A percentile compares a stretch with the other conserved stretches of the same genome.
These are phyloP conservation scores for Suillus variegatus DNA, from an alignment of 768 basidiomycete genomes.

Conservation along the genomic window DNA sequence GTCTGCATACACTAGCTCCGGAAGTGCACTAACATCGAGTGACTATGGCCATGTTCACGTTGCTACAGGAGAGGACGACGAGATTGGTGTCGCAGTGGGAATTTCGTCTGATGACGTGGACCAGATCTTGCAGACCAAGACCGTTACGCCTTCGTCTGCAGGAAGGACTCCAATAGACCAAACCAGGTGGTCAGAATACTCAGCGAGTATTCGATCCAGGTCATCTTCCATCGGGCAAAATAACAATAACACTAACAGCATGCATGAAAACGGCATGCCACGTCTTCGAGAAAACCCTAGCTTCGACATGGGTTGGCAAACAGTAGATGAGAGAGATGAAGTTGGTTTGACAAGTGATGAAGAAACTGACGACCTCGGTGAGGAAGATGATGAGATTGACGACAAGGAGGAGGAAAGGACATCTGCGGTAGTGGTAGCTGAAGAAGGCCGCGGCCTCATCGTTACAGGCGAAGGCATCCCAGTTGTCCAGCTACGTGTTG, in stretches of 20 bases:
- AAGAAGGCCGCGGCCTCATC: conserved; percentile 84
- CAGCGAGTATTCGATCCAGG: conserved; percentile 62
- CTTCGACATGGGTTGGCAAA: conserved; percentile 76
- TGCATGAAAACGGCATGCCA: conserved; percentile 43
- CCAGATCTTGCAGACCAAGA: conserved; percentile 59
- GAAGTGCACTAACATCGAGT: conserved; percentile 57
- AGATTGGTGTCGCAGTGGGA: conserved; percentile 51
- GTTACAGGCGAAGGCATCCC: conserved; percentile 68
- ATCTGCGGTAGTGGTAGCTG: conserved; percentile 74
- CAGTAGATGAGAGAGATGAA: conserved; percentile 73
- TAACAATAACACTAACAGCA: conserved; percentile 39
- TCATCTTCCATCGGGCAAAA: conserved; percentile 65
- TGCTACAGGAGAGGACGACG: conserved; percentile 59
- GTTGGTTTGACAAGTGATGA: conserved; percentile 55
- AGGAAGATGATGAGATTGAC: conserved; percentile 50
- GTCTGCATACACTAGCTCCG: conserved; percentile 75
- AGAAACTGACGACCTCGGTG: conserved; percentile 53
- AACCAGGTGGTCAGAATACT: conserved; percentile 76
- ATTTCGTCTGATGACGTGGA: conserved; percentile 69
- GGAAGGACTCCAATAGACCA: conserved; percentile 61
- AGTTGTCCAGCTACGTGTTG: conserved; percentile 62
- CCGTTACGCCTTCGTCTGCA: conserved; percentile 44
- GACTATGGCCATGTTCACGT: conserved; percentile 71
- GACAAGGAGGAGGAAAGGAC: conserved; percentile 68
- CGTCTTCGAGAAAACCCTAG: conserved; percentile 65